A percentile compares a stretch with the other conserved stretches of the same genome.
Conservation (phyloP, 305 asterid species). For the Fraxinus xanthoxyloides region DNA sequence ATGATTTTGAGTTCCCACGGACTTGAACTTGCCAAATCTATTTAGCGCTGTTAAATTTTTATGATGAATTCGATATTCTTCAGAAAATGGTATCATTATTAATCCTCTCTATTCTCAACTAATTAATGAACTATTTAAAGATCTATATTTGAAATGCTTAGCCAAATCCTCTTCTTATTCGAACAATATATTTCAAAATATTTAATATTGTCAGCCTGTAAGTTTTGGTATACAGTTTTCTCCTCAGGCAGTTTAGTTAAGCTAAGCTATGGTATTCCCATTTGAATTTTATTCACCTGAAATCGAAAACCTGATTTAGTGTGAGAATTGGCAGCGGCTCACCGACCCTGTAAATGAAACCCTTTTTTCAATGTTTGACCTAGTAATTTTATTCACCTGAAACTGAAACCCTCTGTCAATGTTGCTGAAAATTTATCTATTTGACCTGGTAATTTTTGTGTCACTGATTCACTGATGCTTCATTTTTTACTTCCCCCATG, state of each 20-base stretch:
- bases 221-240: not conserved
- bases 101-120: not conserved
- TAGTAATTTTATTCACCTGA: not conserved
- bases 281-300: not conserved
- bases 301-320: not conserved
- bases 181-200: not conserved
- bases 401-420: not conserved
- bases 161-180: not conserved
- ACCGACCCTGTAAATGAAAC: not conserved
- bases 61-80: not conserved
- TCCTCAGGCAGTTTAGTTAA: not conserved
- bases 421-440: not conserved
- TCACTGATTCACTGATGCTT: constrained; percentile 18
- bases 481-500: constrained; percentile 20
- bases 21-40: not conserved
- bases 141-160: not conserved
- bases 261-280: not conserved
- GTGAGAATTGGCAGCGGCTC: not conserved
- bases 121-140: not conserved
- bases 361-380: not conserved
- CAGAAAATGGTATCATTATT: not conserved
- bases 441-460: not conserved
- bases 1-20: not conserved
- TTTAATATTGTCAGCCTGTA: not conserved
- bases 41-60: not conserved